phyloP scores from a whole-genome alignment of 2,329 filamentous ascomycete genomes.

The Cercospora zeina region DNA sequence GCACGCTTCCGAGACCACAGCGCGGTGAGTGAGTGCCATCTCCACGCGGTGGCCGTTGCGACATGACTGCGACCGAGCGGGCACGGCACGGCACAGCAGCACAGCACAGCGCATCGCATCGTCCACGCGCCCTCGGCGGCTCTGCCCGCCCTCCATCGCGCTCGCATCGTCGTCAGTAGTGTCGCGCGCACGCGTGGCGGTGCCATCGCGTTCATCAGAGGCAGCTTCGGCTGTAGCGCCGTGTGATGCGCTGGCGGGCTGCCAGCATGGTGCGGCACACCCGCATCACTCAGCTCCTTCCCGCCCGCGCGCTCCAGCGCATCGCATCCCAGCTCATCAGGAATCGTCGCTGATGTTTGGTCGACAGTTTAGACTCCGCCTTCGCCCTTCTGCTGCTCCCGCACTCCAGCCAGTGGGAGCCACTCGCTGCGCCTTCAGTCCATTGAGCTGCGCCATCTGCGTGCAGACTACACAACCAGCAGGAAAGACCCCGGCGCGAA shows the following conservation, averaged over 20 bases:
- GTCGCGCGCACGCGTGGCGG: neutral
- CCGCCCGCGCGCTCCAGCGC: constrained; percentile 24
- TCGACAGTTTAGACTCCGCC: constrained; percentile 31
- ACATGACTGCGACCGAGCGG: neutral
- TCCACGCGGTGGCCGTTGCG: neutral
- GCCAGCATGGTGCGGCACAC: constrained; percentile 34
- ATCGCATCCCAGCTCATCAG: constrained; percentile 27
- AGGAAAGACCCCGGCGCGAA: constrained; percentile 8
- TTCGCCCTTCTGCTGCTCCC: constrained; percentile 23
- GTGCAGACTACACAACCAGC: constrained; percentile 14
- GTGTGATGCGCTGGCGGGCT: constrained; percentile 34
- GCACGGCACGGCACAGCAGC: too few species aligned
- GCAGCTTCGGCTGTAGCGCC: neutral
- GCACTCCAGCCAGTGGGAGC: constrained; percentile 28
- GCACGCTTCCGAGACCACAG: neutral
- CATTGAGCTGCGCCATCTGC: constrained; percentile 26
- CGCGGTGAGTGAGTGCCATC: neutral
- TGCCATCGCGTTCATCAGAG: neutral
- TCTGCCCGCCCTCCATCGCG: neutral
- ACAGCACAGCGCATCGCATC: neutral
- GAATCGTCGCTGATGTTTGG: constrained; percentile 35
- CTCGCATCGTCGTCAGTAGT: too few species aligned
- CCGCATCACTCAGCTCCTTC: constrained; percentile 28
- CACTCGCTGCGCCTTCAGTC: constrained; percentile 26
- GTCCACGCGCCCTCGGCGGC: neutral